Conservation (phyloP, 331 rosid species). For the Quercus phellos region DNA sequence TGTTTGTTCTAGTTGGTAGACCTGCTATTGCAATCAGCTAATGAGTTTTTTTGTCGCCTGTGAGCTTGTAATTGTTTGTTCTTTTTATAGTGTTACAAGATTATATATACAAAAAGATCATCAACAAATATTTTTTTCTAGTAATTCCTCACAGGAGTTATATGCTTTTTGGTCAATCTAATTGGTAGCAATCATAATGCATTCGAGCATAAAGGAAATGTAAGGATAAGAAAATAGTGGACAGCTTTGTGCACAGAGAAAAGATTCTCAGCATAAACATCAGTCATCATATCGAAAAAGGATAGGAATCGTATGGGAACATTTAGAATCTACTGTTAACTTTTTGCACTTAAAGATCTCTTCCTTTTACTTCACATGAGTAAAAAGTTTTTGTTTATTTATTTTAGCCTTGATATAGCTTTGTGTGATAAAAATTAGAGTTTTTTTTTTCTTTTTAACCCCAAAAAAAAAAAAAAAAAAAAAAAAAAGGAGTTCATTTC, state of each 20-base stretch:
- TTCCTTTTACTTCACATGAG: too few relatives aligned
- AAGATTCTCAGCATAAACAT: not conserved
- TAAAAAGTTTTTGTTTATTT: too few relatives aligned
- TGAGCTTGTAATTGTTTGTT: too few relatives aligned
- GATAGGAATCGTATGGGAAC: not conserved
- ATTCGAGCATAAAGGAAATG: not conserved
- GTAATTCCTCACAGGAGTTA: not conserved
- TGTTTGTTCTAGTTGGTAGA: too few relatives aligned
- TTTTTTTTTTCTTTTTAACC: too few relatives aligned
- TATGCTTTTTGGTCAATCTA: constrained; percentile 9
- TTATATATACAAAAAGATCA: not conserved
- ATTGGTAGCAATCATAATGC: constrained; percentile 6
- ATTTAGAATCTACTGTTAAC: not conserved
- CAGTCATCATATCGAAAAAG: not conserved
- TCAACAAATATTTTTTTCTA: not conserved
- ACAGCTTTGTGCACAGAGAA: not conserved
- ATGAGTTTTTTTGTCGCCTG: too few relatives aligned
- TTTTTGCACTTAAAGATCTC: not conserved
- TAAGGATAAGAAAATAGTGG: not conserved
- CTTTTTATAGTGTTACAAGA: too few relatives aligned
- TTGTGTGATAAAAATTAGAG: too few relatives aligned
- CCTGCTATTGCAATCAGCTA: too few relatives aligned
- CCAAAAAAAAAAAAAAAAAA: too few relatives aligned
- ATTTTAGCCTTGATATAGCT: too few relatives aligned
- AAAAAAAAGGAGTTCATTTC: too few relatives aligned